Percentiles rank a stretch among this genome's conserved stretches.
Evolutionary conservation across 805 yeast species (phyloP).

Genomic region (Vanderwaltozyma yarrowii): DNA sequence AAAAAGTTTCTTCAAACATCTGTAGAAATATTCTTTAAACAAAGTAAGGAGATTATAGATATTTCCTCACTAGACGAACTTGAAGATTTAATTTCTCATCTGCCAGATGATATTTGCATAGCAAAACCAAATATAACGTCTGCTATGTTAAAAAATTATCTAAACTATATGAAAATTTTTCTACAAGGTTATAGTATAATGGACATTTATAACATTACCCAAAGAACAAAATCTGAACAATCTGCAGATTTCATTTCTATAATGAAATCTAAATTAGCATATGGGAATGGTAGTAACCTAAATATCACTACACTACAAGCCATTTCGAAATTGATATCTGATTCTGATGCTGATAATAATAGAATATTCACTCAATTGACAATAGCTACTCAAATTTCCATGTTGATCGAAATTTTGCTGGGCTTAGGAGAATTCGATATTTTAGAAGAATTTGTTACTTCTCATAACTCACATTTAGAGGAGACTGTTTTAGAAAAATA

Average conservation of each 20-base stretch:
- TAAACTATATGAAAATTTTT: conserved; percentile 8
- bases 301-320: background rate
- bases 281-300: background rate
- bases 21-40: conserved; percentile 15
- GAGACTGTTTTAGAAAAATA: conserved; percentile 18
- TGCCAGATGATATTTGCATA: conserved; percentile 6
- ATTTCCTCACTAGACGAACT: conserved; percentile 3
- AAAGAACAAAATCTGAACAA: conserved; percentile 17
- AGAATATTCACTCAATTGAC: conserved; percentile 12
- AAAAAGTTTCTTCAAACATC: conserved; percentile 3
- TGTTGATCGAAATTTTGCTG: conserved; percentile 22
- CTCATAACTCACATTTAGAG: conserved; percentile 6
- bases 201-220: conserved; percentile 13
- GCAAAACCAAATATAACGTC: conserved; percentile 3
- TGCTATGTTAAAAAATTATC: conserved; percentile 8
- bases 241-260: conserved; percentile 16
- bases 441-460: conserved; percentile 11
- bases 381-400: conserved; percentile 6
- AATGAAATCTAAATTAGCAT: conserved; percentile 2
- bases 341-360: background rate
- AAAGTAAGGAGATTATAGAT: conserved; percentile 9
- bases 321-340: background rate
- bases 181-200: conserved; percentile 10
- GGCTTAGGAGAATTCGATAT: conserved; percentile 23
- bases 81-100: conserved; percentile 6